phyloP scores from a whole-genome alignment of 768 basidiomycete species.

The Hydnomerulius pinastri region DNA sequence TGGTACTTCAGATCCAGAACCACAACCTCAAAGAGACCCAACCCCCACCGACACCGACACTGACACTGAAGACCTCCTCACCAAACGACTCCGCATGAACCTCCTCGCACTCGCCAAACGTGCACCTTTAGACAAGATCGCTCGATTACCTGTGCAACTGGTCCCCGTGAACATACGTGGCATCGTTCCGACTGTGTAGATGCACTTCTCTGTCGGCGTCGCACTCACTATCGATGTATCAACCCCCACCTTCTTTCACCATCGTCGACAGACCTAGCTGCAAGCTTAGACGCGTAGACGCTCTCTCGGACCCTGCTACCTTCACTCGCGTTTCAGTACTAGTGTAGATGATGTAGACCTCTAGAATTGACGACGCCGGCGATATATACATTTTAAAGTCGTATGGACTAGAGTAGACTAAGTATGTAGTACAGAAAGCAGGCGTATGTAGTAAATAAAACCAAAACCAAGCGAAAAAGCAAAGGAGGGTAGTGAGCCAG shows the following conservation, averaged over 20 bases:
- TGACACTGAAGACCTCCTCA: slow-evolving; percentile 45
- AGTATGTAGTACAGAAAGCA: slow-evolving; percentile 17
- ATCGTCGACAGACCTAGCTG: too few species aligned
- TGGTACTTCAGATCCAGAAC: not conserved
- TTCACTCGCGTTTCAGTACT: too few species aligned
- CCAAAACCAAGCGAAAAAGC: not conserved
- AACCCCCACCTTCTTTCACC: too few species aligned
- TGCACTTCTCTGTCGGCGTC: not conserved
- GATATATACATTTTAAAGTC: slow-evolving; percentile 1
- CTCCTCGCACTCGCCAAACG: slow-evolving; percentile 77
- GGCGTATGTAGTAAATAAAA: not conserved
- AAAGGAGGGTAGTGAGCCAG: not conserved
- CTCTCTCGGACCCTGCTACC: too few species aligned
- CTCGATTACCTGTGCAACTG: slow-evolving; percentile 59
- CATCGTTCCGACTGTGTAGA: slow-evolving; percentile 54
- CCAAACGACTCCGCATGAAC: slow-evolving; percentile 68
- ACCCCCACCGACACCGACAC: slow-evolving; percentile 30
- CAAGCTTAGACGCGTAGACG: too few species aligned
- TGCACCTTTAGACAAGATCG: slow-evolving; percentile 73
- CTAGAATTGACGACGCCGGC: slow-evolving; percentile 1
- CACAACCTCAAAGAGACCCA: slow-evolving; percentile 3
- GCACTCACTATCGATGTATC: not conserved
- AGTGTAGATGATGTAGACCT: not conserved
- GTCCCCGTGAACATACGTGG: slow-evolving; percentile 66
- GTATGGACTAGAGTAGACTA: slow-evolving; percentile 14